Conservation (phyloP, 1,139 yeast genomes). For the Candida buenavistaensis region DNA sequence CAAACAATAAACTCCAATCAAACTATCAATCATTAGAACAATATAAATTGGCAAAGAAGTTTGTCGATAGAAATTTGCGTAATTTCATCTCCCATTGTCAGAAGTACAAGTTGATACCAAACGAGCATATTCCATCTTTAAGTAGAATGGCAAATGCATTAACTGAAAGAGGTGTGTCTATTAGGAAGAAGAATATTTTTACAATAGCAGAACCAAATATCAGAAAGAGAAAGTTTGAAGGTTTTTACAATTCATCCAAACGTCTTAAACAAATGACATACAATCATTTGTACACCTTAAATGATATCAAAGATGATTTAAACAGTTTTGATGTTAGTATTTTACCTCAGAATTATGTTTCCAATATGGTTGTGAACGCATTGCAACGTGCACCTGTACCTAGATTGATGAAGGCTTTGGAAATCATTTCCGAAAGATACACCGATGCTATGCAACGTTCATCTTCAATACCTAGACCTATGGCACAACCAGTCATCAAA, state of each 20-base stretch:
- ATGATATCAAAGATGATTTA: slow-evolving; percentile 59
- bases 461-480: slow-evolving; percentile 2
- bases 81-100: slow-evolving; percentile 38
- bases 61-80: slow-evolving; percentile 40
- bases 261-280: slow-evolving; percentile 34
- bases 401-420: slow-evolving; percentile 64
- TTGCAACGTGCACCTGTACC: slow-evolving; percentile 53
- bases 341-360: slow-evolving; percentile 61
- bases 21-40: slow-evolving; percentile 47
- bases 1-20: slow-evolving; percentile 40
- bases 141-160: slow-evolving; percentile 30
- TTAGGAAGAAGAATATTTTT: slow-evolving; percentile 41
- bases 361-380: slow-evolving; percentile 65
- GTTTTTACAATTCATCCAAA: slow-evolving; percentile 31
- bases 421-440: slow-evolving; percentile 66
- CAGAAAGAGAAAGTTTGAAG: slow-evolving; percentile 42
- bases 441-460: slow-evolving; percentile 22
- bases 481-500: slow-evolving; percentile 1
- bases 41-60: slow-evolving; percentile 42
- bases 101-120: slow-evolving; percentile 38
- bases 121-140: slow-evolving; percentile 31
- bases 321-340: slow-evolving; percentile 68
- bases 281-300: slow-evolving; percentile 55
- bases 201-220: slow-evolving; percentile 31
- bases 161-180: slow-evolving; percentile 41